Evolutionary conservation across 2,329 filamentous ascomycete species (phyloP).

Genomic region (Venturiaceae sp.): DNA sequence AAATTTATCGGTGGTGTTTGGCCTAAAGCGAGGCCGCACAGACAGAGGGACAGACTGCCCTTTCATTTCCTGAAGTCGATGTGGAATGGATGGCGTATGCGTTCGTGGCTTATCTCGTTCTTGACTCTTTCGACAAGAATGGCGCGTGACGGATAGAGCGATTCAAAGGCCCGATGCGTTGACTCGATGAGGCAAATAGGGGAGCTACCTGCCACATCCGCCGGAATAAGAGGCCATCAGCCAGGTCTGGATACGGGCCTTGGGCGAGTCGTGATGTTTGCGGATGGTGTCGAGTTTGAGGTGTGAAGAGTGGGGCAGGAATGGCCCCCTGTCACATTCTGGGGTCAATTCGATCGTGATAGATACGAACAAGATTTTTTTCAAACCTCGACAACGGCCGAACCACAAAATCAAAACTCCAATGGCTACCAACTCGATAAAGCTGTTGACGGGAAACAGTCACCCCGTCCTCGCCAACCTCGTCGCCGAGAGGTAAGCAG

Average conservation of each 20-base stretch:
- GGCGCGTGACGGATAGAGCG: background rate
- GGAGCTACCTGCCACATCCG: too few species aligned
- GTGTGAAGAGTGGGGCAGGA: too few species aligned
- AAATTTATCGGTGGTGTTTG: background rate
- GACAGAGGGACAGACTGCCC: background rate
- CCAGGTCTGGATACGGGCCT: too few species aligned
- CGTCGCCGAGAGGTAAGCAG: constrained; percentile 53
- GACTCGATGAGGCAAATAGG: background rate
- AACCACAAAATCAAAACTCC: too few species aligned
- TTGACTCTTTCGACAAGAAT: background rate
- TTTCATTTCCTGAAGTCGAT: background rate
- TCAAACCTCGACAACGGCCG: too few species aligned
- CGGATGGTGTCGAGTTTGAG: too few species aligned
- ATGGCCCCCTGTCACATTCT: too few species aligned
- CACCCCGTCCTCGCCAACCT: constrained; percentile 62
- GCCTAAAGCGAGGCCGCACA: background rate
- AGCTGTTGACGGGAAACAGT: constrained; percentile 66
- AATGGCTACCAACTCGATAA: constrained; percentile 67
- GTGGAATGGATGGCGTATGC: background rate
- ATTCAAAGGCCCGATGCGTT: background rate
- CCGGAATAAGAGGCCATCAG: too few species aligned
- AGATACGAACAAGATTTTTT: too few species aligned
- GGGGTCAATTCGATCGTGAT: too few species aligned
- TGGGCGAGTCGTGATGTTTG: too few species aligned
- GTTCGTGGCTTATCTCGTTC: background rate